These are phyloP conservation scores for Adansonia madagascariensis DNA, from an alignment of 441 rosid species.

Conservation along the genomic window DNA sequence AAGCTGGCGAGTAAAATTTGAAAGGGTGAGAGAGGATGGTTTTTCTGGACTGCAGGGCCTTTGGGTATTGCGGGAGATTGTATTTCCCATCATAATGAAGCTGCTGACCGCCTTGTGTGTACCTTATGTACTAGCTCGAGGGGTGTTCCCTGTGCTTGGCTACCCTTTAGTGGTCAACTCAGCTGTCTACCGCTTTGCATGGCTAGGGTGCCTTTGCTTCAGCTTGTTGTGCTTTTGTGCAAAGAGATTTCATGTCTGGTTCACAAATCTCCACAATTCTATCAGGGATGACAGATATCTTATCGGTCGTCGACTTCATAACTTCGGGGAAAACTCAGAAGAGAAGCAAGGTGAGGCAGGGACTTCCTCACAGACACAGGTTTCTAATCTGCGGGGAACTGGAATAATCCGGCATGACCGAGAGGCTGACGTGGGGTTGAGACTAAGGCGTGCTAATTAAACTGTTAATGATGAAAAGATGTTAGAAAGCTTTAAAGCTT, in stretches of 20 bases:
- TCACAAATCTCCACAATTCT: slow-evolving; percentile 96
- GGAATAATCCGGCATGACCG: slow-evolving; percentile 44
- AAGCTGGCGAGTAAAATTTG: slow-evolving; percentile 84
- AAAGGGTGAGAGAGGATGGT: slow-evolving; percentile 91
- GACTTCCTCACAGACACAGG: slow-evolving; percentile 29
- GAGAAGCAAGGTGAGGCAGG: slow-evolving; percentile 38
- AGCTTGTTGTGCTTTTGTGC: slow-evolving; percentile 77
- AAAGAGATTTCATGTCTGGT: slow-evolving; percentile 88
- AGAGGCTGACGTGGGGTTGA: slow-evolving; percentile 63
- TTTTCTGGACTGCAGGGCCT: slow-evolving; percentile 90
- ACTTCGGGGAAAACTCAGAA: slow-evolving; percentile 60
- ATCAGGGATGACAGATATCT: slow-evolving; percentile 94
- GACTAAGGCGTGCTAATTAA: slow-evolving; percentile 56
- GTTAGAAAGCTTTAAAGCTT: slow-evolving; percentile 16
- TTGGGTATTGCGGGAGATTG: slow-evolving; percentile 92
- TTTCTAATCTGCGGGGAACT: slow-evolving; percentile 24
- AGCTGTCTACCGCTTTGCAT: slow-evolving; percentile 87
- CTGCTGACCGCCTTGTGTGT: slow-evolving; percentile 88
- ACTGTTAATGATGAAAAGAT: slow-evolving; percentile 31
- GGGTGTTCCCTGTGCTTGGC: slow-evolving; percentile 88
- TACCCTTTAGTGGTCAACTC: slow-evolving; percentile 90
- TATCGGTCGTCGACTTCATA: slow-evolving; percentile 84
- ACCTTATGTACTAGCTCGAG: slow-evolving; percentile 86
- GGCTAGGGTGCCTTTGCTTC: slow-evolving; percentile 87
- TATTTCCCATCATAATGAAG: slow-evolving; percentile 89